Evolutionary conservation across 805 yeast genomes (phyloP).

Genomic region (Ogataea pilisensis): DNA sequence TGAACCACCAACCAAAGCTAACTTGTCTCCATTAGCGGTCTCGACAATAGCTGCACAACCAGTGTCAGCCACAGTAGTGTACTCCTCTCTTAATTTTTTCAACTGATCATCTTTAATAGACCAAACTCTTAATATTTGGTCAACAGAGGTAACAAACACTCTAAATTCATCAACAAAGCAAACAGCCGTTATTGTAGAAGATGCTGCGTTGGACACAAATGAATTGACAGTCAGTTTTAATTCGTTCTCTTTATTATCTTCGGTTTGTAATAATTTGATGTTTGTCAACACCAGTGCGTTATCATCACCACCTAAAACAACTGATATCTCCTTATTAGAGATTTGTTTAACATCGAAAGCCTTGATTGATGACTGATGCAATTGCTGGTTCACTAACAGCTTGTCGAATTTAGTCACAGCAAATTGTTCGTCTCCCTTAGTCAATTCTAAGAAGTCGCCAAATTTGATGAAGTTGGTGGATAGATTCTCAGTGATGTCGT

Average conservation of each 20-base stretch:
- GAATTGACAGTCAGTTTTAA: slow-evolving; percentile 28
- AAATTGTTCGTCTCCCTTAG: background rate
- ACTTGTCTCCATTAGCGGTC: slow-evolving; percentile 23
- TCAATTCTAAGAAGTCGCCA: slow-evolving; percentile 1
- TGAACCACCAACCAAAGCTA: slow-evolving; percentile 69
- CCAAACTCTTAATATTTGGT: slow-evolving; percentile 77
- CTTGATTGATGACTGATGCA: slow-evolving; percentile 87
- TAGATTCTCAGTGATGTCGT: slow-evolving; percentile 41
- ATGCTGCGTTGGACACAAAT: slow-evolving; percentile 59
- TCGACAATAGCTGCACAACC: slow-evolving; percentile 56
- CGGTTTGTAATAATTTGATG: slow-evolving; percentile 26
- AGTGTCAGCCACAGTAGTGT: slow-evolving; percentile 88
- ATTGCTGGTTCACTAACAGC: slow-evolving; percentile 38
- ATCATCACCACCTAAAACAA: slow-evolving; percentile 91
- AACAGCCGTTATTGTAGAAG: slow-evolving; percentile 80
- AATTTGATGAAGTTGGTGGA: slow-evolving; percentile 7
- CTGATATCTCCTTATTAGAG: slow-evolving; percentile 13
- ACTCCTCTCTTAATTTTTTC: slow-evolving; percentile 36
- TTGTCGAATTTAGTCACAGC: slow-evolving; percentile 8
- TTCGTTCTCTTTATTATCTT: too few species aligned
- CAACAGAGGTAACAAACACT: slow-evolving; percentile 73
- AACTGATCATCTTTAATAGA: slow-evolving; percentile 30
- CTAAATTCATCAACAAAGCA: slow-evolving; percentile 27
- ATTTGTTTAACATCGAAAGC: slow-evolving; percentile 37
- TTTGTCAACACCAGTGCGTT: slow-evolving; percentile 54